Base-by-base conservation (phyloP, 2,329 filamentous ascomycete species). In the Diaporthe sp. region DNA sequence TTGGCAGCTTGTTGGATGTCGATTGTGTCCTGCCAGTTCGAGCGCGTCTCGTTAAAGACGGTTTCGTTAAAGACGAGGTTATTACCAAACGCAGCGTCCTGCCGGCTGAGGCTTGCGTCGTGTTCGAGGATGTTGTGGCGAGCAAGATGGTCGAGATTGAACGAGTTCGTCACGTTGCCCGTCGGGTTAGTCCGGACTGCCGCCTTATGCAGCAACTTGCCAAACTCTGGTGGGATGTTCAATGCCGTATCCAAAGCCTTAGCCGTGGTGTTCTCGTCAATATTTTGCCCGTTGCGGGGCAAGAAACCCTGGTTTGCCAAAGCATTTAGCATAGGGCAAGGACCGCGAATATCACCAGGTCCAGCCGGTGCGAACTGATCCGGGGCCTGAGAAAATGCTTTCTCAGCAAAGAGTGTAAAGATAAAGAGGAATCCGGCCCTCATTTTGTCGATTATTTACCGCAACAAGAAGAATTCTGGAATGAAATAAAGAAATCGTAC, bases 251-350 rank as follows among this genome's bases (percentile, higher is more conserved):
- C 77, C 28, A 90, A 77, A 31, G 81, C 88, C 9, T 81, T 77
- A 6, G 87, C 78, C 0, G 84, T 83, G n/a, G 82, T 82, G 70
- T 84, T 79, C 49, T 81, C 78, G 13, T 83, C 86, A 62, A 88
- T 81, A 77, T 86, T 82, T 61, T 81, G 82, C 39, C 87, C 88
- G 71, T 87, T 79, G 62, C 83, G 88, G 4, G 86, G 87, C 3
- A 89, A 82, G 73, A 86, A 87, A n/a, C 84, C 85, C 74, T 89
- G 86, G 78, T 89, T 89, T 10, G 87, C 85, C 15, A 89, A 80
- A 0, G 87, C 84, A 79, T 89, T 90, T 65, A 89, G 80, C 84
- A 88, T 87, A 0, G 88, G 87, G 74, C 88, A 89, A 37, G 88
- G 87, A 0, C 84, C 83, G 15, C 84, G 81, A 25, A 83, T 82